Conservation (phyloP, 2,329 filamentous ascomycete genomes). For the Mollisiaceae sp. region DNA sequence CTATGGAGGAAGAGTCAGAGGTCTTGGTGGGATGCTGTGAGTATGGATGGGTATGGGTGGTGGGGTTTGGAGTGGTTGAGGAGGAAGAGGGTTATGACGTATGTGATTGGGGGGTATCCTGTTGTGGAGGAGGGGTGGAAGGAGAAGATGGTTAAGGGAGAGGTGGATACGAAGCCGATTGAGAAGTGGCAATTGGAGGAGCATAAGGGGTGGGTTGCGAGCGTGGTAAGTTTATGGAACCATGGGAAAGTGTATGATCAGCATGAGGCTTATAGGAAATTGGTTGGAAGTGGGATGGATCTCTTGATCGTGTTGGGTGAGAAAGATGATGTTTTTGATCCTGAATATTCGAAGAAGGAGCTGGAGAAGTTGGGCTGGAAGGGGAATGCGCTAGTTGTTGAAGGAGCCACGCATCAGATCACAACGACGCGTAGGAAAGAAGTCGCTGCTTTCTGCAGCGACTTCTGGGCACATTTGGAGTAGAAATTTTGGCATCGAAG, state of each 20-base stretch:
- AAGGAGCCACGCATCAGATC: constrained; percentile 47
- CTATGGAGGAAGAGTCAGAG: constrained; percentile 40
- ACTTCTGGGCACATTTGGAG: constrained; percentile 37
- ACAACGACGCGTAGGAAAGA: constrained; percentile 39
- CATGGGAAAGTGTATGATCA: constrained; percentile 51
- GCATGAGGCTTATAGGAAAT: constrained; percentile 42
- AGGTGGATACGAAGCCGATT: constrained; percentile 49
- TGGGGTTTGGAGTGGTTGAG: constrained; percentile 29
- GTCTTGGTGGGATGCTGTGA: constrained; percentile 25
- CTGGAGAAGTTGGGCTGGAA: constrained; percentile 41
- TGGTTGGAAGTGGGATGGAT: constrained; percentile 37
- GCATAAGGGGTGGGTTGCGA: constrained; percentile 52
- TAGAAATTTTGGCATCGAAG: background rate
- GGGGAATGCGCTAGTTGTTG: constrained; percentile 45
- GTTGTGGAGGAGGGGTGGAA: constrained; percentile 47
- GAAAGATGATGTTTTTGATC: constrained; percentile 39
- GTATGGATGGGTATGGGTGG: constrained; percentile 10
- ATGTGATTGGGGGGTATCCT: background rate
- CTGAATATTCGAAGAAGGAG: constrained; percentile 41
- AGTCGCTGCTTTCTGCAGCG: constrained; percentile 12
- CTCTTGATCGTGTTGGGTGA: constrained; percentile 45
- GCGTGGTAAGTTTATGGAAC: constrained; percentile 52
- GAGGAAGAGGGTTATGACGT: constrained; percentile 41
- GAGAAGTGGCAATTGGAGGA: constrained; percentile 53
- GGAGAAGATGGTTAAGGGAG: constrained; percentile 46